phyloP scores from a whole-genome alignment of 2,329 filamentous ascomycete genomes.

The Colletotrichum magnum region DNA sequence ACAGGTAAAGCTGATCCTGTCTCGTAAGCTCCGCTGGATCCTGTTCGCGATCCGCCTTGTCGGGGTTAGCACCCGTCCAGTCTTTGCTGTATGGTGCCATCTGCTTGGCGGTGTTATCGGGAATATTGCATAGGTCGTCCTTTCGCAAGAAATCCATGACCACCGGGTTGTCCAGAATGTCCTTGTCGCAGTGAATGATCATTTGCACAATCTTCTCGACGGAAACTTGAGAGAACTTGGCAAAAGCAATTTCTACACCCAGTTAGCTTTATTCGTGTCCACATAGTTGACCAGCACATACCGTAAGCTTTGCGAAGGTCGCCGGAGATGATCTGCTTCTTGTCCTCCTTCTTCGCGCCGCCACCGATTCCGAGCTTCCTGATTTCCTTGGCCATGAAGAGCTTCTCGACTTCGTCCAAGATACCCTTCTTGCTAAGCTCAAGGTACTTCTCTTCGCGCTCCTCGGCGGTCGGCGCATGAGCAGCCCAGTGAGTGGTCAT shows the following conservation, averaged over 20 bases:
- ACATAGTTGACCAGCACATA: constrained; percentile 54
- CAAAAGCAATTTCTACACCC: constrained; percentile 82
- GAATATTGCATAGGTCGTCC: constrained; percentile 92
- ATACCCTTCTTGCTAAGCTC: constrained; percentile 96
- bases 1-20: constrained; percentile 95
- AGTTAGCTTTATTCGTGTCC: background rate
- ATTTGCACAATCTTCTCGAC: constrained; percentile 90
- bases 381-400: constrained; percentile 98
- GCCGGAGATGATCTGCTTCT: constrained; percentile 95
- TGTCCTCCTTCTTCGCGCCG: constrained; percentile 85
- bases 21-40: constrained; percentile 91
- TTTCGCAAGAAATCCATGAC: constrained; percentile 98
- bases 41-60: constrained; percentile 82
- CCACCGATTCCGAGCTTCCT: constrained; percentile 82
- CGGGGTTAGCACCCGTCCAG: constrained; percentile 91
- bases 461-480: constrained; percentile 87
- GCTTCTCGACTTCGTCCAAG: constrained; percentile 95
- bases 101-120: constrained; percentile 89
- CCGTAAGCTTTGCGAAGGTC: constrained; percentile 91
- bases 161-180: constrained; percentile 88
- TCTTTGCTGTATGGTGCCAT: constrained; percentile 97
- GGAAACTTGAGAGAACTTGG: constrained; percentile 89
- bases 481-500: constrained; percentile 94
- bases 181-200: constrained; percentile 94
- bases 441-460: constrained; percentile 94